Evolutionary conservation across 225 moss, liverwort and hornwort genomes (phyloP).

Genomic region (Anthoceros angustus): DNA sequence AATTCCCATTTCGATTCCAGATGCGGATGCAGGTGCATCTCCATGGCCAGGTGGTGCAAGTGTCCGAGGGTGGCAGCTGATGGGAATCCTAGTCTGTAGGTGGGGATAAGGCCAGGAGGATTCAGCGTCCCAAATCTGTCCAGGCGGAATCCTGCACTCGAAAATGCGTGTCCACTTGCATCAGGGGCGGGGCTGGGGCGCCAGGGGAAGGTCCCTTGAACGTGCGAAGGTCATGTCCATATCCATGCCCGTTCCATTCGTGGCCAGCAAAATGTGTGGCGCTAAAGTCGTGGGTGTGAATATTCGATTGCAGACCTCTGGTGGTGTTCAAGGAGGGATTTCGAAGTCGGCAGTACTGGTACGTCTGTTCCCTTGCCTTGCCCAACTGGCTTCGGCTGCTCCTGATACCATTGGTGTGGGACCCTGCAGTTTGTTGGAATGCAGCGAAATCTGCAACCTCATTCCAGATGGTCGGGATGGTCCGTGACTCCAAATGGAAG

Average conservation of each 20-base stretch:
- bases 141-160: conserved; percentile 73
- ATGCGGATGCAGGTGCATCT: background rate
- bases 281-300: background rate
- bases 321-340: conserved; percentile 98
- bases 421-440: conserved; percentile 62
- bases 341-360: conserved; percentile 89
- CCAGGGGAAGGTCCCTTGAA: conserved; percentile 87
- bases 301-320: conserved; percentile 44
- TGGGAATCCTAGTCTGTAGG: conserved; percentile 19
- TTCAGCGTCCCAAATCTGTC: conserved; percentile 67
- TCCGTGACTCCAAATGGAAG: conserved; percentile 56
- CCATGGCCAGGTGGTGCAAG: background rate
- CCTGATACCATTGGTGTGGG: conserved; percentile 3
- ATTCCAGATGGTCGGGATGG: conserved; percentile 86
- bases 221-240: conserved; percentile 46
- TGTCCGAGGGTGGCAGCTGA: background rate
- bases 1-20: background rate
- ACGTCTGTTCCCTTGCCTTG: conserved; percentile 2
- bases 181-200: conserved; percentile 49
- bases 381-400: background rate
- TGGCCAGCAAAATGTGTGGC: background rate
- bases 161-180: conserved; percentile 80
- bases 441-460: conserved; percentile 96
- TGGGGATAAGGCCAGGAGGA: conserved; percentile 51
- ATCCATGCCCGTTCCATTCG: background rate